Percentiles rank a stretch among this genome's conserved stretches.
phyloP scores from a whole-genome alignment of 768 basidiomycete species.

The Boletus vermiculosoides region DNA sequence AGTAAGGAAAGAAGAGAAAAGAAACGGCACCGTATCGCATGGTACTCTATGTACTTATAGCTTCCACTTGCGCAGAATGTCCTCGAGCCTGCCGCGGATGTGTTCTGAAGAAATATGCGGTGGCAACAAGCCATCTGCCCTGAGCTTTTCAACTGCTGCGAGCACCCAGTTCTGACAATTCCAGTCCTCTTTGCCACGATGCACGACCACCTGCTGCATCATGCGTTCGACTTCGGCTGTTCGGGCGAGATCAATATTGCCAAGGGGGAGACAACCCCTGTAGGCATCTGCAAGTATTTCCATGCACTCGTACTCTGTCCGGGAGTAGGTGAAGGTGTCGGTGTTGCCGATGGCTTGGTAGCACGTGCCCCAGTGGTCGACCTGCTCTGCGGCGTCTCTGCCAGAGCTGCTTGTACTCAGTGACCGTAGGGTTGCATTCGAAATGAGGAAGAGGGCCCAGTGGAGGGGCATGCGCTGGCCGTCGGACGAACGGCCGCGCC shows the following conservation, averaged over 20 bases:
- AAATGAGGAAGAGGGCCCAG: slow-evolving; percentile 31
- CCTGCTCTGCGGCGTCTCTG: slow-evolving; percentile 20
- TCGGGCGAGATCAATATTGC: slow-evolving; percentile 17
- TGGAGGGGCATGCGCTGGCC: slow-evolving; percentile 29
- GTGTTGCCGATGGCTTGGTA: slow-evolving; percentile 30
- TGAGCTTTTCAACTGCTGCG: slow-evolving; percentile 26
- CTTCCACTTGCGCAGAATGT: slow-evolving; percentile 25
- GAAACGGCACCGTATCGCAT: not conserved
- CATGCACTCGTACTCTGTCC: slow-evolving; percentile 29
- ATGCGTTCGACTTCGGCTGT: slow-evolving; percentile 16
- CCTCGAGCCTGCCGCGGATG: slow-evolving; percentile 25
- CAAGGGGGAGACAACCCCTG: slow-evolving; percentile 30
- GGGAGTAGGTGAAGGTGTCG: slow-evolving; percentile 30
- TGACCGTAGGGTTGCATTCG: slow-evolving; percentile 24
- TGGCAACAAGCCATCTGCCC: slow-evolving; percentile 13
- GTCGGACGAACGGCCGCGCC: slow-evolving; percentile 23
- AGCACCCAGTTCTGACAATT: slow-evolving; percentile 34
- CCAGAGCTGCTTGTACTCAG: slow-evolving; percentile 21
- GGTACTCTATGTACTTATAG: slow-evolving; percentile 1
- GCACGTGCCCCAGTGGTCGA: slow-evolving; percentile 34
- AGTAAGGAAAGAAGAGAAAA: not conserved
- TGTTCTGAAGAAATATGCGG: slow-evolving; percentile 17
- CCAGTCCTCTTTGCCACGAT: slow-evolving; percentile 32
- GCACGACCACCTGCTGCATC: slow-evolving; percentile 24
- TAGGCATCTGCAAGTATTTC: slow-evolving; percentile 32